These are phyloP conservation scores for Lachnellula subtilissima DNA, from an alignment of 2,329 filamentous ascomycete species.

Conservation along the genomic window DNA sequence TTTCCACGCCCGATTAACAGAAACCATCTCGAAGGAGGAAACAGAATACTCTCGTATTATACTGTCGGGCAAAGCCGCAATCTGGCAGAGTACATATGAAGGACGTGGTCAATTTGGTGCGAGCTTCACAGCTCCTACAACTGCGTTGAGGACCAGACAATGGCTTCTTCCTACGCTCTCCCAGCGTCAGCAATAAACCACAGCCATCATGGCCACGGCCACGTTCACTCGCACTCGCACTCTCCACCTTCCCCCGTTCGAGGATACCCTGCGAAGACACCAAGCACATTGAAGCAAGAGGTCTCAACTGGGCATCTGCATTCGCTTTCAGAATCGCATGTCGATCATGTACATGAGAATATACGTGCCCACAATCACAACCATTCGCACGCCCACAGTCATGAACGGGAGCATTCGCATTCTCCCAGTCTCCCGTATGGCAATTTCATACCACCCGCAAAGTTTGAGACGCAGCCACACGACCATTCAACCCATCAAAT, in stretches of 20 bases:
- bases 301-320: slow-evolving; percentile 26
- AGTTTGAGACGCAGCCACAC: slow-evolving; percentile 15
- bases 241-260: slow-evolving; percentile 33
- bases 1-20: background rate
- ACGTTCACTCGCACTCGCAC: slow-evolving; percentile 36
- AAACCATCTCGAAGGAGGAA: too few relatives aligned
- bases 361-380: slow-evolving; percentile 11
- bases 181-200: slow-evolving; percentile 31
- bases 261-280: slow-evolving; percentile 17
- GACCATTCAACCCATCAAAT: slow-evolving; percentile 14
- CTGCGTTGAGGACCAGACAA: slow-evolving; percentile 11
- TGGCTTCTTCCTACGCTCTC: slow-evolving; percentile 33
- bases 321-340: slow-evolving; percentile 26
- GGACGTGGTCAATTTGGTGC: background rate
- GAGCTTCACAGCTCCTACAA: slow-evolving; percentile 4
- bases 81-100: slow-evolving; percentile 1
- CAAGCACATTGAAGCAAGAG: slow-evolving; percentile 22
- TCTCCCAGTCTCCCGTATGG: slow-evolving; percentile 21
- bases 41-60: too few relatives aligned
- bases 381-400: slow-evolving; percentile 8
- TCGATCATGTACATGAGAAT: slow-evolving; percentile 10
- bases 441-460: slow-evolving; percentile 15
- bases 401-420: background rate
- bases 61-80: background rate
- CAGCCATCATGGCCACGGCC: slow-evolving; percentile 27